Base-by-base conservation (phyloP, 805 yeast species). In the Metschnikowia lachancei region DNA sequence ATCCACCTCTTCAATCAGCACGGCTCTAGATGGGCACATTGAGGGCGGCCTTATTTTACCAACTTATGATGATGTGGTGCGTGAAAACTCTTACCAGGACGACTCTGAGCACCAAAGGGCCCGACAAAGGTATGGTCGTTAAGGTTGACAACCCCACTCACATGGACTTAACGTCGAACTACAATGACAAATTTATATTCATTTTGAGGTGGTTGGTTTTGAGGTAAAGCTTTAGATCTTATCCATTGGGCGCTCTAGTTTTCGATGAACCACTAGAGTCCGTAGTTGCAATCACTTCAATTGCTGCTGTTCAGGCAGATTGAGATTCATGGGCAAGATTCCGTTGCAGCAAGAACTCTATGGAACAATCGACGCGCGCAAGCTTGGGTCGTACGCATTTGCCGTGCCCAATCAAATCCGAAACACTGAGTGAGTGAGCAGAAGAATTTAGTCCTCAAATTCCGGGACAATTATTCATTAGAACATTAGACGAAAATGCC, bases 61-160 rank as follows among this genome's bases (percentile, higher is more conserved):
- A 1, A 67, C 74, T 0, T 69, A 69, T 52, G 72, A 67, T 31
- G 74, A 69, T 24, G 74, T 62, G 6, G 52, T 68, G 45, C 50
- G 60, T 22, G 71, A 67, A 41, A 49, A 55, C 18, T 52, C 58
- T 14, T 62, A 53, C 45, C 72, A 67, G 47, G 62, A 66, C 45
- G 56, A 58, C 29, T 51, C 62, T 36, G 72, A 68, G 40, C 69
- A 68, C 40, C 56, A 54, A 40, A 44, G 67, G 14, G 71, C 70
- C 3, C 47, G 72, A 36, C 56, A 67, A 47, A 53, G 70, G 45
- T 67, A 66, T 52, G 43, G 40, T 18, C 22, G 31, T 5, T 41
- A 13, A 28, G 14, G 12, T 22, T 32, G 2, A 12, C 32, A 10
- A 29, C n/a, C n/a, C n/a, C n/a, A n/a, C n/a, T n/a, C n/a, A n/a